phyloP scores from a whole-genome alignment of 352 stramenopile genomes.

The Globisporangium cederbergense region DNA sequence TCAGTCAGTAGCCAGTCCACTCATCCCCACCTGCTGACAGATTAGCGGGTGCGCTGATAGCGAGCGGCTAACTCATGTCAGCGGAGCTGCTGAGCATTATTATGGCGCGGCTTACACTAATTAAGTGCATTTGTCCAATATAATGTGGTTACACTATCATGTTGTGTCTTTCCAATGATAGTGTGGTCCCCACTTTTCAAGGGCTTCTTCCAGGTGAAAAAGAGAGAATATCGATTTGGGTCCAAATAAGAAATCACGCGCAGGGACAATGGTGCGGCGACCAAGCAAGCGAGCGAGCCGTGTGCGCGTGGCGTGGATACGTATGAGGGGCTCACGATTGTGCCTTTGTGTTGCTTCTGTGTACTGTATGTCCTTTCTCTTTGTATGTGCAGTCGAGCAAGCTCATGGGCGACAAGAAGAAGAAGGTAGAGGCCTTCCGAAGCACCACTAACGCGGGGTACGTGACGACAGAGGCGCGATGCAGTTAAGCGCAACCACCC shows the following conservation, averaged over 20 bases:
- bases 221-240: background rate
- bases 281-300: background rate
- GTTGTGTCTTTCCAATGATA: too few species aligned
- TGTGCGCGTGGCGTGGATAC: background rate
- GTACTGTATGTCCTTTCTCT: background rate
- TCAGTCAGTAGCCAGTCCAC: conserved; percentile 1
- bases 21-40: background rate
- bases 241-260: conserved; percentile 5
- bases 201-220: too few species aligned
- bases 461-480: conserved; percentile 8
- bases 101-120: too few species aligned
- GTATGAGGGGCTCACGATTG: background rate
- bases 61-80: background rate
- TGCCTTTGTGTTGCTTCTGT: background rate
- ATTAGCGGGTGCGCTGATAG: background rate
- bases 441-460: conserved; percentile 75
- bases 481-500: background rate
- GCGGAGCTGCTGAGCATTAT: too few species aligned
- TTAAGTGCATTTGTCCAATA: too few species aligned
- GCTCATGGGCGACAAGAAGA: conserved; percentile 61
- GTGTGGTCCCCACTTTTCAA: too few species aligned
- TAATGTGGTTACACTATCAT: too few species aligned
- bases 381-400: conserved; percentile 30
- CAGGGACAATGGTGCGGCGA: conserved; percentile 7
- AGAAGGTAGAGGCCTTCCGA: conserved; percentile 69